Evolutionary conservation across 768 basidiomycete species (phyloP).

Genomic region (Suillus subaureus): DNA sequence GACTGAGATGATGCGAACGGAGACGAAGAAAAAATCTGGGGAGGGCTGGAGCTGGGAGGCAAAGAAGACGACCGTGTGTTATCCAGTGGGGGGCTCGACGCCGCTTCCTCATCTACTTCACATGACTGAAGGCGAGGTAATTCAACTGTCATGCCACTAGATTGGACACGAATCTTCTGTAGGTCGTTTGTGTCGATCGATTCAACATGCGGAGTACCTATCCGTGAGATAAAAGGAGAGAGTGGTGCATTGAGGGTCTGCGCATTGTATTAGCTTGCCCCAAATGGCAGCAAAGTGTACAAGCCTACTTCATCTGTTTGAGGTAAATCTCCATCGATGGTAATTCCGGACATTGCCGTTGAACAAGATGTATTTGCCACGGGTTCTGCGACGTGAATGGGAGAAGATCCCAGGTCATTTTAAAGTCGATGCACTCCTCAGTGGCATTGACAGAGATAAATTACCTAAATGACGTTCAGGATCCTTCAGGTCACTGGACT

Average conservation of each 20-base stretch:
- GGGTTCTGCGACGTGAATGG: background rate
- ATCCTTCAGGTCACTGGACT: background rate
- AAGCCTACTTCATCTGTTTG: background rate
- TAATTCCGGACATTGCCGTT: background rate
- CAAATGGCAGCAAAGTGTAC: background rate
- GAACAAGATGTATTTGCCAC: background rate
- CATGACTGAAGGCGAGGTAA: background rate
- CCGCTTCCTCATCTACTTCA: background rate
- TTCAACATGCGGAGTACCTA: background rate
- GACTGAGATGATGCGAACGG: conserved; percentile 39
- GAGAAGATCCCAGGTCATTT: background rate
- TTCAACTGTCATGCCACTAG: background rate
- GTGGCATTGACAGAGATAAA: background rate
- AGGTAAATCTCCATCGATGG: background rate
- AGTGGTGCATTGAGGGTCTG: background rate
- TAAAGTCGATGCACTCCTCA: background rate
- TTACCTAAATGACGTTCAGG: background rate
- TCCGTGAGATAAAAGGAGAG: background rate
- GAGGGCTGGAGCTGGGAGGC: conserved; percentile 52
- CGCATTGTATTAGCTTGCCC: background rate
- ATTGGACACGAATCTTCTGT: background rate
- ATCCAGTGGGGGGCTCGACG: background rate
- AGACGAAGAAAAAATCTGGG: conserved; percentile 44
- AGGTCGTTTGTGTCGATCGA: background rate
- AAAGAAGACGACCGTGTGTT: conserved; percentile 22